phyloP scores from a whole-genome alignment of 164 flowering plant genomes.

The Chimonanthus salicifolius region DNA sequence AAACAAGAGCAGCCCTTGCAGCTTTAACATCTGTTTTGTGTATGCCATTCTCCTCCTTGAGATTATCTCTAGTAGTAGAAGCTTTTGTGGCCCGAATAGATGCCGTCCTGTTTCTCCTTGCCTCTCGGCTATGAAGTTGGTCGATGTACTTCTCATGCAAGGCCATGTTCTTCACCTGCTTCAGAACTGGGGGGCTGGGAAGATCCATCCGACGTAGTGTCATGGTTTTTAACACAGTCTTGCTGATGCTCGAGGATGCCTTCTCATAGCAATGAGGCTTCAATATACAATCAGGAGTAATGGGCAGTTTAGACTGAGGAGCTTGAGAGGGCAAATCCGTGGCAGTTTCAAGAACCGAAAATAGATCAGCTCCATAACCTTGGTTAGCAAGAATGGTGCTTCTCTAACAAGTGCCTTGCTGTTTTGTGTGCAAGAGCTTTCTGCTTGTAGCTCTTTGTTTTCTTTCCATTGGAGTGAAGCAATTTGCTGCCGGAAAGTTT shows the following conservation, averaged over 20 bases:
- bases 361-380: constrained; percentile 49
- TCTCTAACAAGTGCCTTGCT: constrained; percentile 47
- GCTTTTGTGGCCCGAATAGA: constrained; percentile 16
- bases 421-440: constrained; percentile 50
- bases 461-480: constrained; percentile 35
- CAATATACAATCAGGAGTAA: constrained; percentile 39
- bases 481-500: constrained; percentile 56
- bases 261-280: constrained; percentile 18
- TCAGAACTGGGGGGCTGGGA: constrained; percentile 71
- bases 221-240: constrained; percentile 37
- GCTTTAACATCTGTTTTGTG: constrained; percentile 14
- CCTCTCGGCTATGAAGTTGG: constrained; percentile 64
- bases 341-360: constrained; percentile 58
- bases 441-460: constrained; percentile 23
- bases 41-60: constrained; percentile 7
- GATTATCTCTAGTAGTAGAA: constrained; percentile 11
- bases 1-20: constrained; percentile 14
- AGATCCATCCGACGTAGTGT: constrained; percentile 21
- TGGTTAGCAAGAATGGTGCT: constrained; percentile 35
- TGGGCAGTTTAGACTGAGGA: constrained; percentile 12
- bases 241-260: constrained; percentile 28
- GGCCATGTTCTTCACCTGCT: constrained; percentile 65
- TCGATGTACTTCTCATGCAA: constrained; percentile 88
- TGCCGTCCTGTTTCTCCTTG: constrained; percentile 45
- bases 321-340: constrained; percentile 20